Base-by-base conservation (phyloP, 257 asterid genomes). In the Fraxinus cuspidata region DNA sequence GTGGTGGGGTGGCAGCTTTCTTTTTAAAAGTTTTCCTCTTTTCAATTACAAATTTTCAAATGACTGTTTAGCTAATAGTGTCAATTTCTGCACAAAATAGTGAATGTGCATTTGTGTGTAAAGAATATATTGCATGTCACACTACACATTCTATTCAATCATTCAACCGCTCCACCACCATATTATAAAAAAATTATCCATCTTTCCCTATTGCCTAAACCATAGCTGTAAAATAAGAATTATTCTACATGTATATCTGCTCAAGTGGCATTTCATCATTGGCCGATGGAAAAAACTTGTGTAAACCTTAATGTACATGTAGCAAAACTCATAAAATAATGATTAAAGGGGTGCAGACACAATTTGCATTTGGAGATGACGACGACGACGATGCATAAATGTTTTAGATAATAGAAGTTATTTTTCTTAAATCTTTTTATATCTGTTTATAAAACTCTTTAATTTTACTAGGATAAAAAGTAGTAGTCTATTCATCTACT, bases 1-100 rank as follows among this genome's bases (percentile, higher is more conserved):
- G 0, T 4, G 56, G 87, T 85, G 70, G 79, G 9, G 32, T 35
- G 78, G 25, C 80, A 79, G 60, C 83, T 81, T 79, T 81, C 10
- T 28, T 60, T 72, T 75, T 25, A n/a, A 42, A 79, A 64, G 74
- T 51, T 31, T 73, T 37, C 13, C 74, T 32, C 77, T 58, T 47
- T 40, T 40, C 49, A 40, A 11, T 40, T 40, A 40, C 49, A 10
- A 40, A 40, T 2, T 40, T 40, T 40, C 49, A 40, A 40, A 40
- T 40, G 16, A 2, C 69, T 25, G 16, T 23, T 63, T 11, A 63
- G 32, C 34, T 11, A 63, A 3, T 11, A 27, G 16, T 63, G 35
- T 19, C 15, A 63, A 25, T 63, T 63, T 63, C 35, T 63, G 7
- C 69, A 11, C 69, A 25, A 23, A 63, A 27, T 63, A n/a, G 4